Evolutionary conservation across 2,329 filamentous ascomycete genomes (phyloP), one percentile per base, ranked within the genome.

Genomic region (Cordyceps javanica): DNA sequence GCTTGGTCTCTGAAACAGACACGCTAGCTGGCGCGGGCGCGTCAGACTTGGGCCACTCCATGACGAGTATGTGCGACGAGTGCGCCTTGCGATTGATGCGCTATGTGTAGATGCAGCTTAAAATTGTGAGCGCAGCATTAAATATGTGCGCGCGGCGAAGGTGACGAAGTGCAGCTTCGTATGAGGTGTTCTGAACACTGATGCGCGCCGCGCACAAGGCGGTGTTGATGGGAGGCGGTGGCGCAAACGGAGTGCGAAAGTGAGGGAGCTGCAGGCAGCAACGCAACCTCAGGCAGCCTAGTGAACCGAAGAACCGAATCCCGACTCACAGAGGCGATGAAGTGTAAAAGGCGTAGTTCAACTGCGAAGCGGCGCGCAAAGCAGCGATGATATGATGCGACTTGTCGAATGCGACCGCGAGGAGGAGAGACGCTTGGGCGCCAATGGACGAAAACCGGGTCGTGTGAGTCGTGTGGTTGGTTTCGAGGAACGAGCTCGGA

Each of bases 31-130:
- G 63, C 63, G 68, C 62, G 60, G 70, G 64, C 55, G 69, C 66
- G 65, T 79, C 73, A 60, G 74, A 69, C 46, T 69, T 70, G 61
- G 77, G 75, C 64, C 79, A 79, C 62, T 79, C 75, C 79, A 82
- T 82, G 67, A 75, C 75, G 75, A 77, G 36, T 76, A 73, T 76
- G 77, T 72, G 76, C 71, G 68, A 64, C 65, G 62, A 60, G 48
- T 51, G 64, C 64, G 68, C 48, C 76, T 77, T 72, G 76, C 70
- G 68, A 63, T 64, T 60, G 61, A 46, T 52, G 63, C 64, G 68
- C 66, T 65, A 60, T 59, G 56, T 62, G 58, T 61, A 59, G 62
- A 64, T 62, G 63, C 55, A 64, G 62, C 62, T 69, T 60, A 71
- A 62, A 61, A 57, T 61, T 61, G 62, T 63, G 60, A 65, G 62